These are phyloP conservation scores for Suhomyces faveliae DNA, from an alignment of 805 yeast genomes.

Conservation along the genomic window DNA sequence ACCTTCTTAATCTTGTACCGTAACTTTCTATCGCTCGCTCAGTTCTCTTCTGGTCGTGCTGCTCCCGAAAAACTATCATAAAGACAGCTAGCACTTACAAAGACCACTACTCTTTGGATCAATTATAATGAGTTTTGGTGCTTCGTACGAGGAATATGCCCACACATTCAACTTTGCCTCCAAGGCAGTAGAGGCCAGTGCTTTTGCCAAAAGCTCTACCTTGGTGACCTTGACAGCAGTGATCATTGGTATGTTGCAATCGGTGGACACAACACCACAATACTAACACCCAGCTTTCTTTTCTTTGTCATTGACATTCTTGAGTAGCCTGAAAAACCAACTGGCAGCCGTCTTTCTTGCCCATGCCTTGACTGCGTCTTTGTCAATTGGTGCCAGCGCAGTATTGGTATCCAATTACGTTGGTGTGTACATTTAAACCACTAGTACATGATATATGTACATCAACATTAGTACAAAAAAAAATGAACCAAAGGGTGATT, in stretches of 20 bases:
- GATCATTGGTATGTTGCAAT: slow-evolving; percentile 18
- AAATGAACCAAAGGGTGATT: background rate
- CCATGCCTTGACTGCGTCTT: slow-evolving; percentile 35
- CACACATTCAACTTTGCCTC: slow-evolving; percentile 21
- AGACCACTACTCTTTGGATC: background rate
- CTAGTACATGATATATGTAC: background rate
- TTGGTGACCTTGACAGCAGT: slow-evolving; percentile 22
- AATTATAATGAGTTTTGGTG: slow-evolving; percentile 21
- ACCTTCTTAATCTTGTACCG: no score
- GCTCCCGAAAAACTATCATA: background rate
- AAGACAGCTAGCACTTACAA: background rate
- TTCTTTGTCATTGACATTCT: slow-evolving; percentile 27
- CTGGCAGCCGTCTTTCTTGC: slow-evolving; percentile 22
- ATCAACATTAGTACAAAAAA: background rate
- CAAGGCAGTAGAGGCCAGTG: slow-evolving; percentile 21
- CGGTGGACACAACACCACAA: background rate
- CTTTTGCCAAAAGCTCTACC: slow-evolving; percentile 17
- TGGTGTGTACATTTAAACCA: slow-evolving; percentile 40
- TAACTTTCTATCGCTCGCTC: no score
- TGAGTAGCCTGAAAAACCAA: slow-evolving; percentile 28
- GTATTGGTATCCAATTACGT: slow-evolving; percentile 40
- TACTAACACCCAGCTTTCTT: slow-evolving; percentile 29
- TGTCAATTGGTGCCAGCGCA: slow-evolving; percentile 37
- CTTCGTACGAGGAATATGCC: slow-evolving; percentile 26
- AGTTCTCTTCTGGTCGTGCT: background rate